Base-by-base conservation (phyloP, 345 rosid species). In the Citrus hindsii region DNA sequence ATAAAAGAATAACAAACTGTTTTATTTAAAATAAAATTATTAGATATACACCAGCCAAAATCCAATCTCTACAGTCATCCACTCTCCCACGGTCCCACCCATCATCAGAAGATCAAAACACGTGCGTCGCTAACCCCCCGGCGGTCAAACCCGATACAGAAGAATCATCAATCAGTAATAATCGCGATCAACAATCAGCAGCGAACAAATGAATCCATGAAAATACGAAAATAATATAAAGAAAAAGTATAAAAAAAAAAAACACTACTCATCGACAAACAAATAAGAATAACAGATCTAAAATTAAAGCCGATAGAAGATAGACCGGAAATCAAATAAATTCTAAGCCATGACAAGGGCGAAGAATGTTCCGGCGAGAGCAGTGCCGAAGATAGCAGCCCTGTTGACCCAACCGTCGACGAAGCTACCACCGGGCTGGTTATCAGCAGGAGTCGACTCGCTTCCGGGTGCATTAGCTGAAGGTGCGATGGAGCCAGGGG, bases 291-390 rank as follows among this genome's bases (percentile, higher is more conserved):
- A 71, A 59, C 64, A 82, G 82, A 82, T 83, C 85, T 60, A 70
- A 62, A 4, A 4, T 46, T 12, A 12, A 69, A 76, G 82, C 82
- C 81, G 55, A 48, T 0, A 60, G 80, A 82, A 75, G 60, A 30
- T 0, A 21, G 48, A 2, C 18, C 3, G 24, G 25, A 61, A 65
- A 24, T 16, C 48, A 46, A 30, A 53, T 46, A 67, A 9, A 18
- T 24, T 78, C 82, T 88, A 92, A 75, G 91, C 93, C 88, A 90
- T 86, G 77, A 86, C 76, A 68, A 81, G 84, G 79, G 91, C 90
- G 74, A 87, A 85, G 74, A 90, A 24, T 68, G 87, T 82, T 67
- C 86, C 93, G 9, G 88, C 84, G 18, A 89, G 74, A 48, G 85
- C 88, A 64, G 88, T 89, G 40, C 88, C 90, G 1, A 76, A 79